Base-by-base conservation (phyloP, 2,329 filamentous ascomycete species). In the Trichoderma pleuroti region DNA sequence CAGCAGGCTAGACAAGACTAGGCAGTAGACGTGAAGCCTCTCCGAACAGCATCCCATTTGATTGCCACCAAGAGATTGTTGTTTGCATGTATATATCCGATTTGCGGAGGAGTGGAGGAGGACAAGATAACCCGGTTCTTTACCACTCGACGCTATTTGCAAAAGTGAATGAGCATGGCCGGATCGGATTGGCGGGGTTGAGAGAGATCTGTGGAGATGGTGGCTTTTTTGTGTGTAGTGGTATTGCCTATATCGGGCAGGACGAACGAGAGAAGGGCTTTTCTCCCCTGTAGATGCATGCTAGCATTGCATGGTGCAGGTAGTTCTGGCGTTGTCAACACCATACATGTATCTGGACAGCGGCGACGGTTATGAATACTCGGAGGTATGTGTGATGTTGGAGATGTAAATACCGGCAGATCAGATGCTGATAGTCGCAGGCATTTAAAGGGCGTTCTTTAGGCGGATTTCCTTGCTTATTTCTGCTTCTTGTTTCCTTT, bases 131-230 rank as follows among this genome's bases (percentile, higher is more conserved):
- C 4, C 18, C 12, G 10, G 10, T 65, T 32, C 61, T 61, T 26
- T 14, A n/a, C 46, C 4, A 12, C 24, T 18, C 14, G 26, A 30
- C 18, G 64, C 28, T 39, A 57, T 32, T 42, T 60, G 11, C 12
- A 4, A 63, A 26, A 54, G 65, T 52, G 36, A 32, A 34, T 30
- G 42, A 54, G 5, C 7, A 54, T 46, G 61, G 46, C 10, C 14
- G 26, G 28, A 54, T 39, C 32, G 39, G 66, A 68, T 60, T 68
- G 64, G 56, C 21, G 24, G 39, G 39, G 24, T 14, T 34, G 57
- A 34, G 10, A 36, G 56, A 61, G 66, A 68, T 61, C 66, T 68
- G 66, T 68, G 66, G 66, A 61, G 66, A 61, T 68, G 56, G 39
- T 61, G 56, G 63, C 52, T 56, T 56, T 61, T 49, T 28, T 16